Evolutionary conservation across 192 early-diverging fungal species (phyloP).

Genomic region (Backusella westeae): DNA sequence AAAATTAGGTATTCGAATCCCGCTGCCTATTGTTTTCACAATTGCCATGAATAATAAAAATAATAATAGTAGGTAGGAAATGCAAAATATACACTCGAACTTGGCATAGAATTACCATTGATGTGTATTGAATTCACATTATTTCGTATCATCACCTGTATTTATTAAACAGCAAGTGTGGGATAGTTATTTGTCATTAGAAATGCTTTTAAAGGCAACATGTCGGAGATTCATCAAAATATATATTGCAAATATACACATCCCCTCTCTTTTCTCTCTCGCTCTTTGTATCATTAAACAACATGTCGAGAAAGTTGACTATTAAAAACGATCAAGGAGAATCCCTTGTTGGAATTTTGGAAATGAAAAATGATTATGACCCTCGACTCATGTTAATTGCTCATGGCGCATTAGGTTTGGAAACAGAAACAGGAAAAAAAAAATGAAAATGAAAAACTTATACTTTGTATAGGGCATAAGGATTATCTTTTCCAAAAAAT

Average conservation of each 20-base stretch:
- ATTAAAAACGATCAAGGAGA: slow-evolving; percentile 4
- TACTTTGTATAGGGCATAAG: slow-evolving; percentile 23
- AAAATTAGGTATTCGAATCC: no score
- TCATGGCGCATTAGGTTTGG: slow-evolving; percentile 10
- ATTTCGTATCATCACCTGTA: not conserved
- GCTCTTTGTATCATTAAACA: not conserved
- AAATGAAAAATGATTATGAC: not conserved
- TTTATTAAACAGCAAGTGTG: not conserved
- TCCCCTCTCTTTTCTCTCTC: not conserved
- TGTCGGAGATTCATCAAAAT: not conserved
- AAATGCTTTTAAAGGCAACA: not conserved
- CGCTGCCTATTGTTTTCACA: no score
- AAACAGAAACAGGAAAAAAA: not conserved
- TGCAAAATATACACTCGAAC: no score
- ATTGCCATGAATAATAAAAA: no score
- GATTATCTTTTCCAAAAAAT: slow-evolving; percentile 34
- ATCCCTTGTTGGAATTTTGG: slow-evolving; percentile 2
- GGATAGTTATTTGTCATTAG: slow-evolving; percentile 1
- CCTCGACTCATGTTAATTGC: slow-evolving; percentile 15
- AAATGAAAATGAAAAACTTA: not conserved
- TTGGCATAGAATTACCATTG: not conserved
- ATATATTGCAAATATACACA: not conserved
- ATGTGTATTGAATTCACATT: not conserved
- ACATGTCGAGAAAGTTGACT: not conserved
- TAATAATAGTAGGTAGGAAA: no score